Evolutionary conservation across 306 rosid genomes (phyloP).

Genomic region (Trichosanthes truncata): DNA sequence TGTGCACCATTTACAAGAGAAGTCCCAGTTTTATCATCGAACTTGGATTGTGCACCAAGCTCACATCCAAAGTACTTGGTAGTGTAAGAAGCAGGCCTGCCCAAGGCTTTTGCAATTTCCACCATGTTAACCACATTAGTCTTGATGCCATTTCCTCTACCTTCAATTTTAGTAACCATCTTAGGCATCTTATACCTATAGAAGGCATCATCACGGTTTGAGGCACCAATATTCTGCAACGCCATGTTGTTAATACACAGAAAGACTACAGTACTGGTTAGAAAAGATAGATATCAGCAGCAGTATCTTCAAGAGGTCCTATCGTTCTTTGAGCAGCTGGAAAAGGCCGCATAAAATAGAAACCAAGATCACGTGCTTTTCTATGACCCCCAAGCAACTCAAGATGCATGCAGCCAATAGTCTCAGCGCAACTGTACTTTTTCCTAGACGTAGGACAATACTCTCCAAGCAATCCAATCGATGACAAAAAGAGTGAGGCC

Average conservation of each 20-base stretch:
- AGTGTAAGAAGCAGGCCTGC: conserved; percentile 71
- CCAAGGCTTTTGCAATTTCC: conserved; percentile 79
- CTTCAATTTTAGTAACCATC: conserved; percentile 74
- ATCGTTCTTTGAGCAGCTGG: not conserved
- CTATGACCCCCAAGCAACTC: conserved; percentile 20
- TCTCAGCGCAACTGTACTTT: conserved; percentile 29
- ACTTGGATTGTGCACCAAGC: conserved; percentile 81
- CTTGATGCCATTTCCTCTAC: conserved; percentile 82
- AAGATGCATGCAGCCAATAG: conserved; percentile 33
- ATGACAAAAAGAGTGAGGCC: conserved; percentile 43
- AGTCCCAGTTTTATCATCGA: conserved; percentile 68
- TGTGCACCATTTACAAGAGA: conserved; percentile 71
- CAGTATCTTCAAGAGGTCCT: conserved; percentile 6
- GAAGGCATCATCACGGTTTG: conserved; percentile 80
- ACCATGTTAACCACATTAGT: conserved; percentile 74
- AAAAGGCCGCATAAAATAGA: conserved; percentile 26
- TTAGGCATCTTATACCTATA: conserved; percentile 91
- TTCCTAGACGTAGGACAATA: conserved; percentile 57
- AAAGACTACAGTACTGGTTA: not conserved
- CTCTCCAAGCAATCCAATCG: conserved; percentile 57
- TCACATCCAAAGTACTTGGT: conserved; percentile 75
- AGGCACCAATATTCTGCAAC: conserved; percentile 71
- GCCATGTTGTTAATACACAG: conserved; percentile 34
- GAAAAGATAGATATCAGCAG: conserved; percentile 11
- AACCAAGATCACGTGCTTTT: conserved; percentile 16